Evolutionary conservation across 163 green algal species (phyloP), one percentile per base, ranked within the genome.

Genomic region (Chlorella variabilis): DNA sequence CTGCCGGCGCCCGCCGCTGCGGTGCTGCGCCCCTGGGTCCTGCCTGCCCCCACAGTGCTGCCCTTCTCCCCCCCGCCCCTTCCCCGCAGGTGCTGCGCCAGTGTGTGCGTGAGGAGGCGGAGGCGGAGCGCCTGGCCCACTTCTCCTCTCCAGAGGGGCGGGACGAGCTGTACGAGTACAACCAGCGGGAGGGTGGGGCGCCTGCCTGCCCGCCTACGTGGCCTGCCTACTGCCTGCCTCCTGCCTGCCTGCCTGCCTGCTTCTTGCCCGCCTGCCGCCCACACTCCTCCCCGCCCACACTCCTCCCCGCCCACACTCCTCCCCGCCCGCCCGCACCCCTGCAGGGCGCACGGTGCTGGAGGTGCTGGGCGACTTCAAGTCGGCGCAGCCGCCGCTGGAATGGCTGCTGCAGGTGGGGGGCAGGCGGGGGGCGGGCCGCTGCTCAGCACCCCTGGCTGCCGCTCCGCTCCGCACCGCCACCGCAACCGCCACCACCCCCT

Each of bases 361-460:
- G 82, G 92, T 98, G 27, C 89, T 99, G 29, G 23, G 86, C 2
- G 96, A 99, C 87, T 99, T 99, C 84, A 74, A 79, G 8, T 91
- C 83, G 36, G 86, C 89, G 25, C 6, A 42, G 11, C 89, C 90
- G 11, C 89, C 94, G 11, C 87, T 99, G 27, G 90, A 92, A 27
- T 95, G 95, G 89, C 87, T 99, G 61, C 90, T 99, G 63, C 42
- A 58, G 56, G 54, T 61, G 33, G 23, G 68, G 39, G 27, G 5
- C 34, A 7, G 3, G 34, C 20, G 23, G 63, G 3, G n/a, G n/a
- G n/a, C n/a, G n/a, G n/a, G n/a, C n/a, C n/a, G n/a, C n/a, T n/a
- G 18, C 33, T 11, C 33, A 4, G 15, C 61, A n/a, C 7, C 25
- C 49, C 49, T 65, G 56, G 20, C 56, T n/a, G n/a, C n/a, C n/a